phyloP scores from a whole-genome alignment of 805 yeast genomes.

The Candida rishiriensis region DNA sequence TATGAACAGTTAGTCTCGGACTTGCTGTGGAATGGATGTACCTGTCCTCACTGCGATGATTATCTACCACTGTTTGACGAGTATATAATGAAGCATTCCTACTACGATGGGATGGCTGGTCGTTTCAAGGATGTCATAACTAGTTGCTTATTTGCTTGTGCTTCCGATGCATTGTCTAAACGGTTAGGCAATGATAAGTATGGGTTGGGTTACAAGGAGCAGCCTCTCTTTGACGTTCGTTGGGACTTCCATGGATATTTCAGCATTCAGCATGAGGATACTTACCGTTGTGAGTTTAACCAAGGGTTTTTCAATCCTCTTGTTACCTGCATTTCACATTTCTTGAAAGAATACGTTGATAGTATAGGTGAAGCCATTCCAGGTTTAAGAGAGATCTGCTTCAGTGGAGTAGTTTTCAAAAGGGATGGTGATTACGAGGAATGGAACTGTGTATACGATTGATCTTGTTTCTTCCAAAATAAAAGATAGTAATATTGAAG shows the following conservation, averaged over 20 bases:
- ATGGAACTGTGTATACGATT: constrained; percentile 22
- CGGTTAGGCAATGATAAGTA: constrained; percentile 23
- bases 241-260: constrained; percentile 52
- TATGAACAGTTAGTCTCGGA: constrained; percentile 71
- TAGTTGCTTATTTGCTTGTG: constrained; percentile 49
- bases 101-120: constrained; percentile 42
- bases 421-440: not conserved
- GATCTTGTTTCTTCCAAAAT: no score
- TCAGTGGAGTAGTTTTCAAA: constrained; percentile 42
- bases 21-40: constrained; percentile 74
- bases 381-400: constrained; percentile 25
- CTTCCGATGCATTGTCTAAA: constrained; percentile 39
- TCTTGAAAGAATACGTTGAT: constrained; percentile 39
- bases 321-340: constrained; percentile 41
- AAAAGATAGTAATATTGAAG: not conserved
- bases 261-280: constrained; percentile 36
- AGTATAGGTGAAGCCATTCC: constrained; percentile 32
- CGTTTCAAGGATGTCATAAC: constrained; percentile 58
- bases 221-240: constrained; percentile 29
- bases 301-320: constrained; percentile 39
- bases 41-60: constrained; percentile 50
- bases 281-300: constrained; percentile 39
- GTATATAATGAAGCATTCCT: constrained; percentile 60
- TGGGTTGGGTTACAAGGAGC: constrained; percentile 26
- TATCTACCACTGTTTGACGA: constrained; percentile 51